phyloP scores from a whole-genome alignment of 1,284 basidiomycete species.

The Sanghuangporus sanghuang region DNA sequence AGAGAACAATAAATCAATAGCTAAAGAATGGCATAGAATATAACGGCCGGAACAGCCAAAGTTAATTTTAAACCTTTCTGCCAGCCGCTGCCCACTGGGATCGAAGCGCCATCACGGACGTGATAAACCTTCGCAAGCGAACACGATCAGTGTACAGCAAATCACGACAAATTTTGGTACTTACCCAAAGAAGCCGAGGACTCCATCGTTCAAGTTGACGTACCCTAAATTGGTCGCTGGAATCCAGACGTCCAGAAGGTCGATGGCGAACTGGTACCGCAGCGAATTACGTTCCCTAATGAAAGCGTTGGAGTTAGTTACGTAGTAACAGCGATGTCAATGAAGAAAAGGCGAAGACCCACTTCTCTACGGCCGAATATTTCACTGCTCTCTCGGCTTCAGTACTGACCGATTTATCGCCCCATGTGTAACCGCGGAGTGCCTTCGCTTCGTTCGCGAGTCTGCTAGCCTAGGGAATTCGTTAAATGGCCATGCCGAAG shows the following conservation, averaged over 20 bases:
- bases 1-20: background rate
- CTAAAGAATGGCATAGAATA: background rate
- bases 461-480: slow-evolving; percentile 43
- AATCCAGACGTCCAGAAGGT: slow-evolving; percentile 82
- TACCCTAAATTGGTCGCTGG: slow-evolving; percentile 83
- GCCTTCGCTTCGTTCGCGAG: slow-evolving; percentile 55
- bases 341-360: slow-evolving; percentile 23
- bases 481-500: background rate
- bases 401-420: slow-evolving; percentile 63
- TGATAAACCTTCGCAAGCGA: slow-evolving; percentile 40
- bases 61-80: slow-evolving; percentile 25
- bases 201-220: slow-evolving; percentile 81
- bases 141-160: slow-evolving; percentile 7
- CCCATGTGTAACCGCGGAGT: slow-evolving; percentile 38
- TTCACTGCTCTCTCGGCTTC: slow-evolving; percentile 64
- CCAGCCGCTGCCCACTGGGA: slow-evolving; percentile 50
- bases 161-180: slow-evolving; percentile 26
- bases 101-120: slow-evolving; percentile 51
- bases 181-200: slow-evolving; percentile 80
- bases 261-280: slow-evolving; percentile 76
- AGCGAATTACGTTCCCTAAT: slow-evolving; percentile 60
- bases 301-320: slow-evolving; percentile 3
- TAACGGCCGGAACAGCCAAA: background rate
- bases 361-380: slow-evolving; percentile 55
- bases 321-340: background rate